Base-by-base conservation (phyloP, 495 filamentous ascomycete species). In the Penicillium nucicola region DNA sequence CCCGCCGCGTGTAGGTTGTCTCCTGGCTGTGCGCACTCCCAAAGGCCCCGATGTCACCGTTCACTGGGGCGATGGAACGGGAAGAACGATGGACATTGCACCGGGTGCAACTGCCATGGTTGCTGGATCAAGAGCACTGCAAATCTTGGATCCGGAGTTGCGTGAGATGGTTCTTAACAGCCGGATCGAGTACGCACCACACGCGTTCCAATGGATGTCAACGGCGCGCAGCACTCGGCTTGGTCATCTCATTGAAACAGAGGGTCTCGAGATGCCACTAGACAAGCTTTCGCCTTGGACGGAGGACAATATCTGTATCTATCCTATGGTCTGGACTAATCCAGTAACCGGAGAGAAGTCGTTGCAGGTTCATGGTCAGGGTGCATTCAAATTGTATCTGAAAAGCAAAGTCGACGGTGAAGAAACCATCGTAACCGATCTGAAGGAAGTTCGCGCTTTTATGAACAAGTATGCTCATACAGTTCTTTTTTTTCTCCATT, bases 311-410 rank as follows among this genome's bases (percentile, higher is more conserved):
- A 43, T 67, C 14, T 64, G 61, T 38, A 45, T 53, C 11, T 64
- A 64, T 40, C 57, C 64, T 9, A 67, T 67, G 64, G 61, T 64
- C 11, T 67, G 64, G 58, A 55, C 52, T 12, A 67, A 67, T 55
- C 64, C 61, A 0, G 55, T 69, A 5, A 70, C 69, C 0, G 67
- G 67, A 5, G 66, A 72, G 55, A 64, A 65, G 25, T 62, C 61
- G 36, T 58, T 72, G 42, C 66, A 69, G 48, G 66, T 72, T 23
- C 67, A 72, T 52, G 65, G 66, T 15, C 64, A 70, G 33, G 67
- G 66, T 15, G 65, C 62, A 20, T 65, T 62, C 38, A 70, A 64
- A 55, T 38, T 72, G 18, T 70, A 66, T 55, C 41, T 70, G 13
- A 64, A 64, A 28, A 60, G 54, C 23, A 57, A 56, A 9, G 46